A percentile compares a stretch with the other conserved stretches of the same genome.
phyloP scores from a whole-genome alignment of 768 basidiomycete species.

The Podaxis mareebaensis region DNA sequence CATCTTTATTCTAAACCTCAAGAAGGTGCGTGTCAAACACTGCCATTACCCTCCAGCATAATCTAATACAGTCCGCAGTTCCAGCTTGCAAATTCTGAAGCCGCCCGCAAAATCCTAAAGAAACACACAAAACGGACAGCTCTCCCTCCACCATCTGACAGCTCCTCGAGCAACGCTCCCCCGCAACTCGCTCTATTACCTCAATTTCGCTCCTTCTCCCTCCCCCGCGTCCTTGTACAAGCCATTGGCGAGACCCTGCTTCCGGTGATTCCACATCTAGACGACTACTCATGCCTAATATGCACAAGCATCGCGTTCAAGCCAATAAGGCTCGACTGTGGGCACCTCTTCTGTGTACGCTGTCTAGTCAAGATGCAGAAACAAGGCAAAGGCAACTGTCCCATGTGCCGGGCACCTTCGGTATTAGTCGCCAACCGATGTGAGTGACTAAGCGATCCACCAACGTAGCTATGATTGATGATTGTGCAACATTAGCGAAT shows the following conservation, averaged over 20 bases:
- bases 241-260: slow-evolving; percentile 81
- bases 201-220: slow-evolving; percentile 23
- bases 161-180: slow-evolving; percentile 6
- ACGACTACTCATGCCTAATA: slow-evolving; percentile 87
- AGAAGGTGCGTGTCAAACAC: slow-evolving; percentile 53
- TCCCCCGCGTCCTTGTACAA: slow-evolving; percentile 61
- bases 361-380: slow-evolving; percentile 93
- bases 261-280: slow-evolving; percentile 75
- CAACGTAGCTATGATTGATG: background rate
- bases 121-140: slow-evolving; percentile 92
- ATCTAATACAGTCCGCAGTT: slow-evolving; percentile 45
- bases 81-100: slow-evolving; percentile 82
- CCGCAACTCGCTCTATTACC: slow-evolving; percentile 19
- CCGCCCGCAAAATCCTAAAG: slow-evolving; percentile 90
- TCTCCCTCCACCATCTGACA: slow-evolving; percentile 53
- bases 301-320: slow-evolving; percentile 92
- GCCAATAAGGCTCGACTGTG: slow-evolving; percentile 79
- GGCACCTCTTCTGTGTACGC: slow-evolving; percentile 78
- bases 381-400: slow-evolving; percentile 71
- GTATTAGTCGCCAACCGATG: slow-evolving; percentile 77
- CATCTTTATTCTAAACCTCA: slow-evolving; percentile 74
- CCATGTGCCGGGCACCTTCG: slow-evolving; percentile 78
- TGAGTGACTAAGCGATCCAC: slow-evolving; percentile 36
- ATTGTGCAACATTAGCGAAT: slow-evolving; percentile 49
- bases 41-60: background rate